These are phyloP conservation scores for Scopulariopsis brevicaulis DNA, from an alignment of 2,329 filamentous ascomycete species.

Conservation along the genomic window DNA sequence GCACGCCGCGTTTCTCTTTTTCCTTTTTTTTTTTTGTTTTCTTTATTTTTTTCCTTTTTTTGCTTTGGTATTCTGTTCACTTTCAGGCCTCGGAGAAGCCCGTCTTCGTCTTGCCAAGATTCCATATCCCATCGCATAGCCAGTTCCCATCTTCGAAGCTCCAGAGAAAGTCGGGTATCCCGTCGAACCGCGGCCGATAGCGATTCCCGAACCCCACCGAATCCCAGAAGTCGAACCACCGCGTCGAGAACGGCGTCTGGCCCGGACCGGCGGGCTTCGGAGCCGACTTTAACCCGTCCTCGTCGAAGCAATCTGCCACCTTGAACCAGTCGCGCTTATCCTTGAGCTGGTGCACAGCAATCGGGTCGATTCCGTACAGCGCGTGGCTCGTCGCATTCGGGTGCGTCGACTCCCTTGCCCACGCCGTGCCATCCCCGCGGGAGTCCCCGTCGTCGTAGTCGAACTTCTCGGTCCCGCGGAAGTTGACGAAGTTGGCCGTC, in stretches of 20 bases:
- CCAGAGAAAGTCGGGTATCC: slow-evolving; percentile 13
- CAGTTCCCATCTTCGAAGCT: slow-evolving; percentile 9
- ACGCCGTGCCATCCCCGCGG: slow-evolving; percentile 15
- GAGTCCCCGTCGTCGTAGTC: slow-evolving; percentile 17
- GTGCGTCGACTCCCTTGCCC: slow-evolving; percentile 14
- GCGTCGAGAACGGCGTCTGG: slow-evolving; percentile 7
- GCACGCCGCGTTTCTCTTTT: too few relatives aligned
- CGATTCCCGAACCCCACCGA: slow-evolving; percentile 9
- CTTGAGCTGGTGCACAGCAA: slow-evolving; percentile 18
- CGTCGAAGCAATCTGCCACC: slow-evolving; percentile 17
- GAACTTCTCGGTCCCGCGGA: slow-evolving; percentile 17
- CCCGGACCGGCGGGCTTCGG: slow-evolving; percentile 2
- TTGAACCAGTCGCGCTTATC: slow-evolving; percentile 13
- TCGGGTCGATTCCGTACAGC: slow-evolving; percentile 10
- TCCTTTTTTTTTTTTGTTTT: too few relatives aligned
- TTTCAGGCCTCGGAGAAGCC: slow-evolving; percentile 11
- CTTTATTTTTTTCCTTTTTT: too few relatives aligned
- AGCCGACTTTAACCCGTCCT: slow-evolving; percentile 12
- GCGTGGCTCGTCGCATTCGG: slow-evolving; percentile 13
- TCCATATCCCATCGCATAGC: slow-evolving; percentile 16
- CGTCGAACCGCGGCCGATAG: slow-evolving; percentile 11
- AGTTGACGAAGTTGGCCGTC: slow-evolving; percentile 15
- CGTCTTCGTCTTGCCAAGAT: slow-evolving; percentile 10
- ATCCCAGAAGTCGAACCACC: slow-evolving; percentile 14
- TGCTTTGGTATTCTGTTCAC: neutral